These are phyloP conservation scores for Linum usitatissimum DNA, from an alignment of 345 rosid species.

Conservation along the genomic window DNA sequence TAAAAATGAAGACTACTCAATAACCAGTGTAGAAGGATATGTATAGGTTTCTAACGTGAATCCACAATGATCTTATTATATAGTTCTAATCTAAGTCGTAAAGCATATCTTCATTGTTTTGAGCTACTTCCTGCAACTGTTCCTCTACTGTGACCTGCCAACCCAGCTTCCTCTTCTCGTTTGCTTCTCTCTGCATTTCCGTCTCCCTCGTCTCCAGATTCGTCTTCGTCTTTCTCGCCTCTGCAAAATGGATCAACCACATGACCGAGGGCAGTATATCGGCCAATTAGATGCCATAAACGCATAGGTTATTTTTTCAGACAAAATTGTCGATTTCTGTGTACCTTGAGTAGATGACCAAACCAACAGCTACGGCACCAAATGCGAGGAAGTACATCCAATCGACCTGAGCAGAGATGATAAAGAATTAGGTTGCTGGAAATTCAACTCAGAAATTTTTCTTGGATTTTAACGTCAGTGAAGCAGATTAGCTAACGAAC, in stretches of 20 bases:
- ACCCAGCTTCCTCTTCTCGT: background rate
- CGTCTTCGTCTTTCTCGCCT: background rate
- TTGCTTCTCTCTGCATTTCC: background rate
- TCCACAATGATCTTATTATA: background rate
- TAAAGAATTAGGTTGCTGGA: background rate
- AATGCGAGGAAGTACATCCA: constrained; percentile 88
- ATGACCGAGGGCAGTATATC: background rate
- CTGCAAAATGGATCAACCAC: background rate
- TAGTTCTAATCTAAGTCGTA: background rate
- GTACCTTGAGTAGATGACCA: constrained; percentile 62
- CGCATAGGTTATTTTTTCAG: no score
- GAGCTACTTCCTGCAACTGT: background rate
- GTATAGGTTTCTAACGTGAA: background rate
- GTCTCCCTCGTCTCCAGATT: background rate
- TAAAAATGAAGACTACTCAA: no score
- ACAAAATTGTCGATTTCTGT: background rate
- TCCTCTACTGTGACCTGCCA: background rate
- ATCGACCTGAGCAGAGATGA: constrained; percentile 25
- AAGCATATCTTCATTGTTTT: background rate
- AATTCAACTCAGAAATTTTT: background rate
- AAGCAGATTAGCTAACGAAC: constrained; percentile 23
- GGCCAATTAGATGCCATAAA: background rate
- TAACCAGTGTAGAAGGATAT: background rate
- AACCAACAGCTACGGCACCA: constrained; percentile 56
- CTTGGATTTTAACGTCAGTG: background rate